These are phyloP conservation scores for Jatropha podagrica DNA, from an alignment of 441 rosid species.

Conservation along the genomic window DNA sequence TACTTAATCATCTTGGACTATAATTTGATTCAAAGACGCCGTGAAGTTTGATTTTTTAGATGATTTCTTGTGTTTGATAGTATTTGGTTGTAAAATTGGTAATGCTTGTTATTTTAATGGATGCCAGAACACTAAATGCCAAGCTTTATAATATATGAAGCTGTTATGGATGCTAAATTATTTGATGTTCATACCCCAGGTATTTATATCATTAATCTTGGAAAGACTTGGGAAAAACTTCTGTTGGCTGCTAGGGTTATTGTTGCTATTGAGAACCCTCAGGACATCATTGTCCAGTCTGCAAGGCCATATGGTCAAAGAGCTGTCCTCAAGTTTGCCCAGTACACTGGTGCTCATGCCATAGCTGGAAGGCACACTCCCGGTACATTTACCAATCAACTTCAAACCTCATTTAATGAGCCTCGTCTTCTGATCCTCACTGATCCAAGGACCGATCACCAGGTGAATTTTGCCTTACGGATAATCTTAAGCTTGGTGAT, in stretches of 20 bases:
- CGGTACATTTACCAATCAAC: slow-evolving; percentile 92
- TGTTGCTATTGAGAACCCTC: slow-evolving; percentile 80
- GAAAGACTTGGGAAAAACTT: slow-evolving; percentile 95
- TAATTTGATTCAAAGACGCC: no score
- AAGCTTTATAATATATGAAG: background rate
- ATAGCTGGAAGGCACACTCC: slow-evolving; percentile 99
- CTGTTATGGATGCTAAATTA: background rate
- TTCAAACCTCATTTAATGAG: slow-evolving; percentile 82
- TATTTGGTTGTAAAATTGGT: no score
- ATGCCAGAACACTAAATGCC: background rate
- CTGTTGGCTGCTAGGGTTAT: slow-evolving; percentile 89
- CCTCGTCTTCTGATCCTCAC: slow-evolving; percentile 89
- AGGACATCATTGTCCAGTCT: slow-evolving; percentile 87
- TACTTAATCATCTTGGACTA: no score
- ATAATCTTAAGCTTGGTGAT: background rate
- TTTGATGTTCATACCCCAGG: slow-evolving; percentile 31
- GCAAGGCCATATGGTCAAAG: slow-evolving; percentile 95
- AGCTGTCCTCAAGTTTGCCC: slow-evolving; percentile 86
- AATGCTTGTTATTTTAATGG: no score
- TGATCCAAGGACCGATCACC: slow-evolving; percentile 92
- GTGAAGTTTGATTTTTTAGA: no score
- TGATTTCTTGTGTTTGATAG: no score
- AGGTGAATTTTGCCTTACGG: slow-evolving; percentile 38
- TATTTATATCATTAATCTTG: slow-evolving; percentile 84
- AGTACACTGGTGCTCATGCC: slow-evolving; percentile 92